Evolutionary conservation across 306 rosid species (phyloP), one percentile per base, ranked within the genome.

Genomic region (Sophora flavescens): DNA sequence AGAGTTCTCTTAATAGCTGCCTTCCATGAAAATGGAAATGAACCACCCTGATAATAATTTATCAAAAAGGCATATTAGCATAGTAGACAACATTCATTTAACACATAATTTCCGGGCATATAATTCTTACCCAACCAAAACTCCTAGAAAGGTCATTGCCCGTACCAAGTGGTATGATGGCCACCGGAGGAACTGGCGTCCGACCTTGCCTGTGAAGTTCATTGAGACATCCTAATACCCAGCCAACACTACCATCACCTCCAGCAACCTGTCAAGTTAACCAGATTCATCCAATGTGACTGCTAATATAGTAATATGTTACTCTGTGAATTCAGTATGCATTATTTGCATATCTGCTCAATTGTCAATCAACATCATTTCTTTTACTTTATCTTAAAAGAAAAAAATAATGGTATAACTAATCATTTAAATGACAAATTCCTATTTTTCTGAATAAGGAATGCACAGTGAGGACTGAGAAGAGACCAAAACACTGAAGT

Each of bases 201-300:
- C 84, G 73, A n/a, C 84, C 85, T 71, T 80, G 77, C 68, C 0
- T 80, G n/a, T 83, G 69, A 74, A 96, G 93, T 71, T 88, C 90
- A 57, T 87, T 83, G 32, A 96, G 88, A 86, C 98, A 82, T 81
- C 98, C 98, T 47, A 96, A 90, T 30, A 91, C 93, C 99, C 98
- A 96, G 9, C 99, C 98, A 56, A 96, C 98, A 9, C 96, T 86
- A 57, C 99, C 99, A 86, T 96, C 99, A 70, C 99, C 99, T 50
- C 99, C 99, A 14, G 99, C 99, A 80, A 92, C 99, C 99, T 96
- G 82, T 73, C 57, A 87, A 82, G 54, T 70, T 65, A 82, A 73
- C 85, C 63, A 67, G 72, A 18, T 36, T 58, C 71, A 79, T 58
- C 53, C 9, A 59, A 42, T 45, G 39, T 14, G 8, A 65, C 16